Evolutionary conservation across 108 stramenopile genomes (phyloP).

Genomic region (Ochromonas danica): DNA sequence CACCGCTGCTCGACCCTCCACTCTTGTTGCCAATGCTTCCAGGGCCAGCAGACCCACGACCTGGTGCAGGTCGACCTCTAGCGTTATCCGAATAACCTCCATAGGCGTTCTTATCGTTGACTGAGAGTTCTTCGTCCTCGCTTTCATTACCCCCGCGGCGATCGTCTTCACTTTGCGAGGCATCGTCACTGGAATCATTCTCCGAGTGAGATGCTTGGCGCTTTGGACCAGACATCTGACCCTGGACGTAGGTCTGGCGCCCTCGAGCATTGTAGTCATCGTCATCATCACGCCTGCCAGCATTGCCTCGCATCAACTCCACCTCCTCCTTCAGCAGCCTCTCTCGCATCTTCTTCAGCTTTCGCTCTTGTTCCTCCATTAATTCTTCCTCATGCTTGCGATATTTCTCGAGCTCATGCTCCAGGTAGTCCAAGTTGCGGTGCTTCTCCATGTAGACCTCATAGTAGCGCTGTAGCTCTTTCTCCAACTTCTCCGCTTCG

Average conservation of each 20-base stretch:
- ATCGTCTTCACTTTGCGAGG: neutral
- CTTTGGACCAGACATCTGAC: neutral
- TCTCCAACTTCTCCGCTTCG: constrained; percentile 76
- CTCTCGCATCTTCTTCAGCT: constrained; percentile 62
- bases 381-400: constrained; percentile 50
- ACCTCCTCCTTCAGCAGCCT: constrained; percentile 60
- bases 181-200: neutral
- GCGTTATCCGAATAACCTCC: neutral
- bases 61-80: neutral
- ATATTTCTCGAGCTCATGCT: constrained; percentile 64
- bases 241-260: neutral
- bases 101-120: neutral
- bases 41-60: neutral
- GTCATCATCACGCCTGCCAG: neutral
- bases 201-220: too few species aligned
- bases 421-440: constrained; percentile 72
- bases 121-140: constrained; percentile 34
- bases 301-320: constrained; percentile 33
- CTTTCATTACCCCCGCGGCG: neutral
- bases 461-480: constrained; percentile 72
- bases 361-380: constrained; percentile 59
- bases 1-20: neutral
- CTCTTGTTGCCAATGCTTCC: neutral
- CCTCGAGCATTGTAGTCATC: neutral
- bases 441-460: constrained; percentile 49